phyloP scores from a whole-genome alignment of 805 yeast genomes.

The Yamadazyma scolyti region DNA sequence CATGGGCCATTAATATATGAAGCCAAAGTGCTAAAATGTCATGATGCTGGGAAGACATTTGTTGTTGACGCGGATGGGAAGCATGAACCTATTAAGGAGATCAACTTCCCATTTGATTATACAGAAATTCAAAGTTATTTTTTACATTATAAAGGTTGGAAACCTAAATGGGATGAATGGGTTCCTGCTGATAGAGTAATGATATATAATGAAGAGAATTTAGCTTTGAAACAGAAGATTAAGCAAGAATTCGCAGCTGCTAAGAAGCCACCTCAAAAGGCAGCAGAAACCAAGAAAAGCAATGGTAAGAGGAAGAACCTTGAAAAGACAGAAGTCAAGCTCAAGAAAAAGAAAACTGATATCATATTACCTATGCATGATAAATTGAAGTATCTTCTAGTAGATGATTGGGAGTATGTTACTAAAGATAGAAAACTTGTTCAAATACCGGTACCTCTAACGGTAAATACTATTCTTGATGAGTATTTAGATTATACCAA shows the following conservation, averaged over 20 bases:
- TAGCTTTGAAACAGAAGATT: conserved; percentile 54
- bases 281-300: conserved; percentile 4
- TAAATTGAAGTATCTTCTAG: conserved; percentile 63
- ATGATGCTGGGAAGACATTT: conserved; percentile 47
- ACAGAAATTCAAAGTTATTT: conserved; percentile 44
- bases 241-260: conserved; percentile 14
- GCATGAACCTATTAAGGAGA: conserved; percentile 22
- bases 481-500: conserved; percentile 35
- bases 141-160: conserved; percentile 96
- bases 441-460: conserved; percentile 55
- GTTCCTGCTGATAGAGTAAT: conserved; percentile 66
- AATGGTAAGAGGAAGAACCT: conserved; percentile 5
- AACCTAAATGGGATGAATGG: conserved; percentile 96
- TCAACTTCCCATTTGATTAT: conserved; percentile 19
- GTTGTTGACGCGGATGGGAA: conserved; percentile 40
- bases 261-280: conserved; percentile 4
- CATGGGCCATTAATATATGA: conserved; percentile 91
- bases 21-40: conserved; percentile 70
- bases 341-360: conserved; percentile 37
- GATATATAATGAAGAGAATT: conserved; percentile 65
- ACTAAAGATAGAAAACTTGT: conserved; percentile 77
- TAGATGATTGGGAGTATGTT: conserved; percentile 91
- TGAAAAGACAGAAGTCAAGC: conserved; percentile 8
- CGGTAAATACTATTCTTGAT: conserved; percentile 51
- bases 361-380: conserved; percentile 60